Evolutionary conservation across 768 basidiomycete species (phyloP), one percentile per base, ranked within the genome.

Genomic region (Agrocybe chaxingu): DNA sequence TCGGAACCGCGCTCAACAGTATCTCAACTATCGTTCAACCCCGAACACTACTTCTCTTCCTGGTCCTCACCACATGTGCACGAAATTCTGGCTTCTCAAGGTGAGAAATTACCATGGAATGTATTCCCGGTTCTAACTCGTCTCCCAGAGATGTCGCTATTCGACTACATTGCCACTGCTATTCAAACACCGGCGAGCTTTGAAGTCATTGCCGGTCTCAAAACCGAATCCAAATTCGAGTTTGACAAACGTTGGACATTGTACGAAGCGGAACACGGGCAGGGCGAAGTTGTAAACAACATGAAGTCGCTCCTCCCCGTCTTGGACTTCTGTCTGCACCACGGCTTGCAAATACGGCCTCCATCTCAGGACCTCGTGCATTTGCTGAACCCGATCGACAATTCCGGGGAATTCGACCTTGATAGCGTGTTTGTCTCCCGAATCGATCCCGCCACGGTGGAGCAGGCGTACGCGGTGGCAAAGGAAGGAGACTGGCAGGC

Each of bases 161-260:
- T 55, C 16, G 55, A 55, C 16, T 65, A 62, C 52, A 29, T 65
- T 33, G 51, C 54, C 11, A 36, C 37, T 1, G 42, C 57, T 6
- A 30, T 65, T 3, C 57, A 60, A 34, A 37, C 56, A 5, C 40
- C 45, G 5, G 30, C 42, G 1, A 33, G 38, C 9, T 29, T 48
- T 7, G 18, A 53, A 3, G 3, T 53, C 7, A 32, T 60, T 12
- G 32, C 45, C 0, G 43, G 41, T 12, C 45, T 61, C 12, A 43
- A 57, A 31, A 35, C 52, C 16, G 18, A 47, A 24, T 45, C 53
- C 33, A 48, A 50, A 11, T 51, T 58, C 24, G 54, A 61, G 19
- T 65, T 65, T 31, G 61, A 65, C 29, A 50, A 61, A 31, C 55
- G 51, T 10, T 62, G 57, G 55, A 51, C 57, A 12, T 33, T 47